Evolutionary conservation across 2,329 filamentous ascomycete genomes (phyloP), one percentile per base, ranked within the genome.

Genomic region (Scytalidium lignicola): DNA sequence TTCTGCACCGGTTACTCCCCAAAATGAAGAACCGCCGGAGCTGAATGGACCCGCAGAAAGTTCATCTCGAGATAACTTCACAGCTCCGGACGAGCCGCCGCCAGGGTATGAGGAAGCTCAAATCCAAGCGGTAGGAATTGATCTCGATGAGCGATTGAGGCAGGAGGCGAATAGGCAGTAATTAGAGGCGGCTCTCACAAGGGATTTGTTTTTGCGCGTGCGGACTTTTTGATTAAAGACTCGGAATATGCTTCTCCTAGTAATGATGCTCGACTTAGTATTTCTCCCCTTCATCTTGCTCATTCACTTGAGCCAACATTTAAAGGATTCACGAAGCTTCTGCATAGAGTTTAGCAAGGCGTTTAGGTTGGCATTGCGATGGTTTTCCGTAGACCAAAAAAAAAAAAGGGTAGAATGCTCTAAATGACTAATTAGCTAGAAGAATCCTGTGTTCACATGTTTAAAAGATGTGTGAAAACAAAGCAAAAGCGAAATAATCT

Each of bases 81-180:
- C 67, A 68, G 72, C 50, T 70, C 71, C 89, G 61, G 61, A 83
- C 69, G 91, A 93, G 64, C 90, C 91, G 4, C 92, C 92, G 43
- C 92, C 92, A 44, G 88, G 83, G 29, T 97, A 97, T 63, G 90
- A 96, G 61, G 90, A 96, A 67, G 88, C 88, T 22, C 92, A 96
- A 67, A 83, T 78, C n/a, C 80, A 84, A 58, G 79, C 80, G 22
- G 66, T 85, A 22, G 75, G 70, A 74, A 63, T 72, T 70, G 55
- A 57, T 45, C 69, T 84, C 19, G 81, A 90, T 63, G 82, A 88
- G 58, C 87, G 86, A 52, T 76, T 91, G 56, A 84, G 85, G 42
- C 79, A 86, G 53, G 88, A 88, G 57, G 74, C 88, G 41, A 87
- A 92, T 62, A 75, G 57, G 19, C 47, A 51, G 15, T 26, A 53